phyloP scores from a whole-genome alignment of 2,329 filamentous ascomycete genomes.

The Cryphonectria radicalis region DNA sequence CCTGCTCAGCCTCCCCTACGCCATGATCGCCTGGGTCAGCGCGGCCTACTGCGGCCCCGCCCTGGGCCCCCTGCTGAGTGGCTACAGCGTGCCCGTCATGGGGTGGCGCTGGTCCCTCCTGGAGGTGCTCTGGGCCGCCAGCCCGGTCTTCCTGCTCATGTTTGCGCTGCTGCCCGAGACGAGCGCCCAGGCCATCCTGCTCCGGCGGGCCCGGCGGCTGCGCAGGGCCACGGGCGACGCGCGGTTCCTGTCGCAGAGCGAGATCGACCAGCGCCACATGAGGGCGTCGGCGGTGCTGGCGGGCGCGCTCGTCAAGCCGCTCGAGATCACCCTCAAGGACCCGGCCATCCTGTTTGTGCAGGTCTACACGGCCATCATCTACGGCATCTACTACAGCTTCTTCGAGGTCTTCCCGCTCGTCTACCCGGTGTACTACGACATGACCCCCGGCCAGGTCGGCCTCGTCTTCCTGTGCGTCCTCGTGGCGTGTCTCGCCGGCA shows the following conservation, averaged over 20 bases:
- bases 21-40: conserved; percentile 63
- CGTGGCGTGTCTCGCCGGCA: conserved; percentile 58
- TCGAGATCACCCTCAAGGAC: conserved; percentile 63
- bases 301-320: conserved; percentile 64
- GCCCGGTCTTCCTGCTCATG: conserved; percentile 63
- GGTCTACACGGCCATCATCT: conserved; percentile 64
- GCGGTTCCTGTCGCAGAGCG: conserved; percentile 63
- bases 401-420: conserved; percentile 72
- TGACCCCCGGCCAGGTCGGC: conserved; percentile 61
- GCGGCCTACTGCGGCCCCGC: conserved; percentile 52
- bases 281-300: conserved; percentile 50
- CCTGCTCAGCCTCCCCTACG: conserved; percentile 59
- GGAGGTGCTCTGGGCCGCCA: conserved; percentile 66
- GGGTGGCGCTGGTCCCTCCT: conserved; percentile 68
- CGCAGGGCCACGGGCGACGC: conserved; percentile 62
- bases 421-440: conserved; percentile 62
- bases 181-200: conserved; percentile 60
- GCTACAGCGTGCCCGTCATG: conserved; percentile 61
- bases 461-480: conserved; percentile 65
- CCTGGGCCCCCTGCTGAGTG: conserved; percentile 63
- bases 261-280: conserved; percentile 65
- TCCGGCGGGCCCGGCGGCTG: conserved; percentile 64
- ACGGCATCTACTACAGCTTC: conserved; percentile 65
- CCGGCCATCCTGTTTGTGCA: conserved; percentile 66
- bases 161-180: conserved; percentile 70